Percentiles rank a stretch among this genome's conserved stretches.
Evolutionary conservation across 2,329 filamentous ascomycete genomes (phyloP).

Genomic region (Hysterium pulicare): DNA sequence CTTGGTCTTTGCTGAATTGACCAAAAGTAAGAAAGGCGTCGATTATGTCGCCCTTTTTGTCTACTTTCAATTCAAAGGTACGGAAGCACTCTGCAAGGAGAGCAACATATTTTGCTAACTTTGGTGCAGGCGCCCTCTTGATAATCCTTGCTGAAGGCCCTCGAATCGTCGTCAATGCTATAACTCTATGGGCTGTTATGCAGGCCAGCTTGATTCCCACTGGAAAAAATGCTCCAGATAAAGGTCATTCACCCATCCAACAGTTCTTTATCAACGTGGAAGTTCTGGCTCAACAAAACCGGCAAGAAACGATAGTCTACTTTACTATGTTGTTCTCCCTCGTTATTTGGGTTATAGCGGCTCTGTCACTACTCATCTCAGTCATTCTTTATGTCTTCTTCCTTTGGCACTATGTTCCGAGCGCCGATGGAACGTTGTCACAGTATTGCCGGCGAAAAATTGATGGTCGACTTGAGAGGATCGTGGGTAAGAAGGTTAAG

Average conservation of each 20-base stretch:
- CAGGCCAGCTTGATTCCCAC: conserved; percentile 66
- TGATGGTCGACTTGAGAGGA: conserved; percentile 76
- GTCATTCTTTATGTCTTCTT: conserved; percentile 81
- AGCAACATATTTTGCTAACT: conserved; percentile 16
- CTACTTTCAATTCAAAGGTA: conserved; percentile 74
- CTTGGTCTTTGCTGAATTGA: conserved; percentile 86
- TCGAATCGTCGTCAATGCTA: conserved; percentile 82
- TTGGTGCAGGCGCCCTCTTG: conserved; percentile 71
- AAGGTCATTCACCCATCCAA: conserved; percentile 61
- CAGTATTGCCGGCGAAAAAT: conserved; percentile 91
- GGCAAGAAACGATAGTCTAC: conserved; percentile 76
- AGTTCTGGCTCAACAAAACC: conserved; percentile 67
- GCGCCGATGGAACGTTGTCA: conserved; percentile 72
- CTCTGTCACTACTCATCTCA: conserved; percentile 69
- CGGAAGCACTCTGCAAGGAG: conserved; percentile 6
- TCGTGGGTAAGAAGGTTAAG: conserved; percentile 83
- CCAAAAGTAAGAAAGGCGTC: conserved; percentile 84
- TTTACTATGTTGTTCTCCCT: conserved; percentile 91
- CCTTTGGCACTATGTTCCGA: conserved; percentile 87
- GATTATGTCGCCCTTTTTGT: conserved; percentile 90
- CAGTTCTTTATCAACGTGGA: conserved; percentile 83
- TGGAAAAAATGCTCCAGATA: conserved; percentile 49
- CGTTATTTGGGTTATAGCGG: conserved; percentile 81
- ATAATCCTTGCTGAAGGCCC: conserved; percentile 89
- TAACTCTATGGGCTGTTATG: conserved; percentile 85